These are phyloP conservation scores for Sutorius australiensis DNA, from an alignment of 768 basidiomycete genomes.

Conservation along the genomic window DNA sequence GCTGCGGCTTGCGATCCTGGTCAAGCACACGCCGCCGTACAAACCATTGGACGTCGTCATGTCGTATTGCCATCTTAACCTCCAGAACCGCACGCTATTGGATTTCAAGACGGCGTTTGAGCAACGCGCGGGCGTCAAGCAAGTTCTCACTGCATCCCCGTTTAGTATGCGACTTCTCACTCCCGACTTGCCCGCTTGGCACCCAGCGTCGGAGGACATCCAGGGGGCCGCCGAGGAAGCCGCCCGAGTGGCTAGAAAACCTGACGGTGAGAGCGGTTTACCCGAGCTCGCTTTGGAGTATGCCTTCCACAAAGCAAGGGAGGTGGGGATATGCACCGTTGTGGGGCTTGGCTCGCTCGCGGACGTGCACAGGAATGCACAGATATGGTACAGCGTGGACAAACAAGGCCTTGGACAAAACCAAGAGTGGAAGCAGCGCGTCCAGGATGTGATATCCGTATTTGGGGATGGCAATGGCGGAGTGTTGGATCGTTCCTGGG, in stretches of 20 bases:
- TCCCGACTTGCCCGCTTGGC: slow-evolving; percentile 59
- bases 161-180: slow-evolving; percentile 81
- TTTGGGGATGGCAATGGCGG: slow-evolving; percentile 44
- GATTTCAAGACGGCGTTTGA: slow-evolving; percentile 55
- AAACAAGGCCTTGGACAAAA: slow-evolving; percentile 31
- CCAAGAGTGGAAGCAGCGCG: slow-evolving; percentile 43
- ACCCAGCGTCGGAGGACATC: slow-evolving; percentile 62
- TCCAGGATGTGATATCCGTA: slow-evolving; percentile 34
- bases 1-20: slow-evolving; percentile 75
- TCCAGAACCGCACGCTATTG: slow-evolving; percentile 64
- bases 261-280: slow-evolving; percentile 42
- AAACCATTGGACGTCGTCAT: slow-evolving; percentile 74
- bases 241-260: slow-evolving; percentile 23
- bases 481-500: slow-evolving; percentile 70
- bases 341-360: slow-evolving; percentile 63
- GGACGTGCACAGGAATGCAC: slow-evolving; percentile 74
- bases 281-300: slow-evolving; percentile 72
- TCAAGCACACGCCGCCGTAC: slow-evolving; percentile 62
- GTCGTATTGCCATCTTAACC: slow-evolving; percentile 75
- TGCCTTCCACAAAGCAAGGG: slow-evolving; percentile 49
- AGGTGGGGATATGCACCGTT: slow-evolving; percentile 55
- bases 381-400: slow-evolving; percentile 61
- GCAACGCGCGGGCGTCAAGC: slow-evolving; percentile 59
- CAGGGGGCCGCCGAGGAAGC: slow-evolving; percentile 42
- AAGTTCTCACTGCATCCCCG: slow-evolving; percentile 76